Evolutionary conservation across 2,329 filamentous ascomycete genomes (phyloP).

Genomic region (Botrytis paeoniae): DNA sequence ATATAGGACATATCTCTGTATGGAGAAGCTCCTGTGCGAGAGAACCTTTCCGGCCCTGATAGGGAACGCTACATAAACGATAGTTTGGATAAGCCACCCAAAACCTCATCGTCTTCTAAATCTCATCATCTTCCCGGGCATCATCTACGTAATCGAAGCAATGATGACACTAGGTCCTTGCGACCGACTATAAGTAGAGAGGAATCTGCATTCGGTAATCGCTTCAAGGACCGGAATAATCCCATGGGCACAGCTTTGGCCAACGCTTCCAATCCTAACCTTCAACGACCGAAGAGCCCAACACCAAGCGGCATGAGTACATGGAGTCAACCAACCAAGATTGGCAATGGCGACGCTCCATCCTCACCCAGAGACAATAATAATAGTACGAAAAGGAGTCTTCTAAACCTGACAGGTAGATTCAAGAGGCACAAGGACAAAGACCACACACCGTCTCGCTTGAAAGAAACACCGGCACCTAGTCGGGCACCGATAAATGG

Average conservation of each 20-base stretch:
- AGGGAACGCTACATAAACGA: constrained; percentile 60
- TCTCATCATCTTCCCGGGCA: constrained; percentile 62
- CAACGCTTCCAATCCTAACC: constrained; percentile 33
- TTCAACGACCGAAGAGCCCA: constrained; percentile 72
- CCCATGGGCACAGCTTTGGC: constrained; percentile 33
- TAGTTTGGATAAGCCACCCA: constrained; percentile 50
- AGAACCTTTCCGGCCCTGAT: constrained; percentile 66
- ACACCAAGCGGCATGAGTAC: constrained; percentile 71
- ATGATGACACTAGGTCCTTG: constrained; percentile 62
- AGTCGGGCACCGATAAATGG: constrained; percentile 49
- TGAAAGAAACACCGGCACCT: constrained; percentile 51
- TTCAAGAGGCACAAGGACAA: constrained; percentile 49
- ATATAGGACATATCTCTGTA: constrained; percentile 70
- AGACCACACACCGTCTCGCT: constrained; percentile 48
- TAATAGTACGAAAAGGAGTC: constrained; percentile 30
- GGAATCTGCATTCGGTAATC: constrained; percentile 57
- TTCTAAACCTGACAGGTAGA: constrained; percentile 31
- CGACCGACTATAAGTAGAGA: constrained; percentile 75
- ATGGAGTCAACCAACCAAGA: constrained; percentile 40
- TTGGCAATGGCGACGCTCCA: constrained; percentile 48
- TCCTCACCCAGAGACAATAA: constrained; percentile 38
- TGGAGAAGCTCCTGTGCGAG: constrained; percentile 73
- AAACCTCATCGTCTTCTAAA: constrained; percentile 61
- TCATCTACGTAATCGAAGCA: constrained; percentile 68
- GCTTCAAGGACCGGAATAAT: constrained; percentile 48